Percentiles rank a stretch among this genome's conserved stretches.
Conservation (phyloP, 208 protist species). For the Trichomonas tenax region DNA sequence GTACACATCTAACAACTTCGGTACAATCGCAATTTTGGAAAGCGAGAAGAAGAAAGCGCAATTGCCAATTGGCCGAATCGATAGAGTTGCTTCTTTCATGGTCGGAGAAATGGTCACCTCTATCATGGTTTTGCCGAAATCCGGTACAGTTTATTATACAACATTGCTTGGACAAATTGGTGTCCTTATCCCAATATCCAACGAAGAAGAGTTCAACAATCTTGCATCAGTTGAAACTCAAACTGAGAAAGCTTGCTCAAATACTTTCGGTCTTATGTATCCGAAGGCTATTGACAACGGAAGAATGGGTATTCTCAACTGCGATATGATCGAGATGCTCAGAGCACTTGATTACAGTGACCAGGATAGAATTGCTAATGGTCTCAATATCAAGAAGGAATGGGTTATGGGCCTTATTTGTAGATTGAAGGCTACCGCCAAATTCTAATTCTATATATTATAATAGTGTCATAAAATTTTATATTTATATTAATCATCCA, state of each 20-base stretch:
- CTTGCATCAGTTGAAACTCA: background rate
- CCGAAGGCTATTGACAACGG: background rate
- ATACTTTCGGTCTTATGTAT: background rate
- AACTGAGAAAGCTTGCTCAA: background rate
- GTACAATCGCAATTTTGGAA: background rate
- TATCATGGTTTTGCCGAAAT: background rate
- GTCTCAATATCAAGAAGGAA: background rate
- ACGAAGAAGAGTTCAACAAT: background rate
- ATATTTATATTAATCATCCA: background rate
- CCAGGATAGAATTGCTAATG: background rate
- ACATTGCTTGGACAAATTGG: background rate
- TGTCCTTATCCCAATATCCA: background rate
- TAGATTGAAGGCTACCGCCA: background rate
- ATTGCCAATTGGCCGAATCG: background rate
- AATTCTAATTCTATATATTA: conserved; percentile 6
- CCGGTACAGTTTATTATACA: background rate
- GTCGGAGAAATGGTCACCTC: background rate
- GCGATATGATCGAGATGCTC: background rate
- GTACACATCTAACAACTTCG: background rate
- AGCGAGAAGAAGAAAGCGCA: background rate
- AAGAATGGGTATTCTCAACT: background rate
- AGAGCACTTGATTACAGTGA: background rate
- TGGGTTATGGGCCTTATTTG: background rate
- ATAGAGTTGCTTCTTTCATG: background rate
- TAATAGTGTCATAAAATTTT: background rate